These are phyloP conservation scores for Cucumis cinereus DNA, from an alignment of 306 rosid species.

Conservation along the genomic window DNA sequence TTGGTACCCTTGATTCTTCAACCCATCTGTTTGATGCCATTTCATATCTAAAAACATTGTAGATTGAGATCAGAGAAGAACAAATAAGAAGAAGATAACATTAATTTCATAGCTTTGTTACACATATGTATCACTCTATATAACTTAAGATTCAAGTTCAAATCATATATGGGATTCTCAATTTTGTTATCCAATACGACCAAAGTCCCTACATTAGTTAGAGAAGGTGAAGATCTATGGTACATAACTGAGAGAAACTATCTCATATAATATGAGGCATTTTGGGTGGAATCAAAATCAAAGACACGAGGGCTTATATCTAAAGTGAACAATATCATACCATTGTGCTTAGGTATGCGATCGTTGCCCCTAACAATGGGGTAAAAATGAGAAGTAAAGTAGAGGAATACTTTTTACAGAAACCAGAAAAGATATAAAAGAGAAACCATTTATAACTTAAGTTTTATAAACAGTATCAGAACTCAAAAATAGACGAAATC, in stretches of 20 bases:
- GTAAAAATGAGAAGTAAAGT: not conserved
- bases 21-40: conserved; percentile 59
- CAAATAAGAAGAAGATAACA: not conserved
- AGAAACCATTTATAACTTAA: not conserved
- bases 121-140: not conserved
- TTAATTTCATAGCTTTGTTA: not conserved
- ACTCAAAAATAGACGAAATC: not conserved
- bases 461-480: not conserved
- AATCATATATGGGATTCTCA: not conserved
- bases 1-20: conserved; percentile 55
- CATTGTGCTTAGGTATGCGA: no score
- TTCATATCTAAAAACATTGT: conserved; percentile 42
- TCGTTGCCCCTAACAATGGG: not conserved
- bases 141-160: not conserved
- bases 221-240: no score
- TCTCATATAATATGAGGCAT: no score
- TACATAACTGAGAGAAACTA: no score
- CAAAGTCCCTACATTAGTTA: no score
- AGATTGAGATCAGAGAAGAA: not conserved
- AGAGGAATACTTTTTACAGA: not conserved
- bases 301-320: no score
- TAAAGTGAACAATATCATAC: no score
- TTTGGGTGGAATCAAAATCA: no score
- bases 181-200: not conserved
- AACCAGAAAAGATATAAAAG: not conserved